A percentile compares a stretch with the other conserved stretches of the same genome.
These are phyloP conservation scores for Heliosperma pusillum DNA, from an alignment of 148 eudicot genomes.

Conservation along the genomic window DNA sequence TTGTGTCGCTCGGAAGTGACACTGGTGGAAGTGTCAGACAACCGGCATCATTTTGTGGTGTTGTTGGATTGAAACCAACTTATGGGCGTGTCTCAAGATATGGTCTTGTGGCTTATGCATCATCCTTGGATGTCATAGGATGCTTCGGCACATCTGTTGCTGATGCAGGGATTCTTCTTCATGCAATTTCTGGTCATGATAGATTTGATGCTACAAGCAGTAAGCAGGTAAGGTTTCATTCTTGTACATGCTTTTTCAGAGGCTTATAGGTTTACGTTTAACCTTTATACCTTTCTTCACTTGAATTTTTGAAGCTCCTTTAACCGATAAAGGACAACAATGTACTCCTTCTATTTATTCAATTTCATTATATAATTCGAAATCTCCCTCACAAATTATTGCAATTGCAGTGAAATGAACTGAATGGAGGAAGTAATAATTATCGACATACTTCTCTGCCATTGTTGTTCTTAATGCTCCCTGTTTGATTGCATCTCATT, in stretches of 20 bases:
- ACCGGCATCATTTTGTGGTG: conserved; percentile 98
- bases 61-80: conserved; percentile 96
- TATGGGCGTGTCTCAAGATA: conserved; percentile 98
- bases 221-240: conserved; percentile 46
- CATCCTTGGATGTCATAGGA: conserved; percentile 93
- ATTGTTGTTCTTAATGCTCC: neutral
- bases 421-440: neutral
- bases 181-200: conserved; percentile 85
- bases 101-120: conserved; percentile 98
- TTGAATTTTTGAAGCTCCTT: neutral
- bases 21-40: conserved; percentile 99
- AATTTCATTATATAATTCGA: too few species aligned
- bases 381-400: too few species aligned
- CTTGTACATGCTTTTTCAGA: neutral
- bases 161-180: conserved; percentile 86
- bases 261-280: neutral
- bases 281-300: neutral
- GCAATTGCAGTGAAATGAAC: too few species aligned
- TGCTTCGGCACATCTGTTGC: conserved; percentile 97
- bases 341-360: too few species aligned
- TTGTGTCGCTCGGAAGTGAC: conserved; percentile 90
- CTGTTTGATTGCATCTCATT: neutral
- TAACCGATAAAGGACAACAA: neutral
- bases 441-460: neutral
- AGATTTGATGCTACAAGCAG: conserved; percentile 89